These are phyloP conservation scores for Ceratocystis colombiana DNA, from an alignment of 2,329 filamentous ascomycete genomes.

Conservation along the genomic window DNA sequence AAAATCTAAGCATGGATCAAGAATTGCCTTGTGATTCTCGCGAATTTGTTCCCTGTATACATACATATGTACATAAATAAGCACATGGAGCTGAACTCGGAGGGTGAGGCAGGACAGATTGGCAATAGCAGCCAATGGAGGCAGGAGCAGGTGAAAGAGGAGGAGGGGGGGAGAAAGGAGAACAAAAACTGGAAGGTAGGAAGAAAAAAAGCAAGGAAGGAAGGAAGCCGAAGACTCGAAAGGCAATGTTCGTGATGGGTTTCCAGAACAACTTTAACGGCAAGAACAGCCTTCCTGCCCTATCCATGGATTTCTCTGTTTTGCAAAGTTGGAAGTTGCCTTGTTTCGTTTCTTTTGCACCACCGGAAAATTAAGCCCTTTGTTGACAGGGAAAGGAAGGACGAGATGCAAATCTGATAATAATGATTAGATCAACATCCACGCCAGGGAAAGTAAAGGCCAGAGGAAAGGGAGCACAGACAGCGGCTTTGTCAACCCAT, in stretches of 20 bases:
- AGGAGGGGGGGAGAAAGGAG: background rate
- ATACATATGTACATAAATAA: too few species aligned
- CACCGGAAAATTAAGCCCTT: too few species aligned
- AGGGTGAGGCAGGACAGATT: too few species aligned
- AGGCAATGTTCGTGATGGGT: too few species aligned
- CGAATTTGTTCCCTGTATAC: too few species aligned
- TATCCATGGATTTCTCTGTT: too few species aligned
- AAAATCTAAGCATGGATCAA: conserved; percentile 3
- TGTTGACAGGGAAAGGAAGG: background rate
- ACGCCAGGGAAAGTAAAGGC: background rate
- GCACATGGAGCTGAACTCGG: too few species aligned
- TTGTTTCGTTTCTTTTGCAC: too few species aligned
- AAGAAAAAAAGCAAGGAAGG: background rate
- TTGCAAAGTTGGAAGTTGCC: too few species aligned
- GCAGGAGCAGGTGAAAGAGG: background rate
- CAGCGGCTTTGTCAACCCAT: conserved; percentile 3
- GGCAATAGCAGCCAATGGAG: too few species aligned
- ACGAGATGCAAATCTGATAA: background rate
- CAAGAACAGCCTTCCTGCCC: too few species aligned
- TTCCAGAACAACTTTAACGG: too few species aligned
- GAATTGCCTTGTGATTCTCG: background rate
- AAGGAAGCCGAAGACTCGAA: background rate
- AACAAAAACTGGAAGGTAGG: background rate
- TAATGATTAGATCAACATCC: conserved; percentile 4
- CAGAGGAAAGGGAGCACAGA: background rate